Evolutionary conservation across 1,139 yeast species (phyloP).

Genomic region (Pichia norvegensis): DNA sequence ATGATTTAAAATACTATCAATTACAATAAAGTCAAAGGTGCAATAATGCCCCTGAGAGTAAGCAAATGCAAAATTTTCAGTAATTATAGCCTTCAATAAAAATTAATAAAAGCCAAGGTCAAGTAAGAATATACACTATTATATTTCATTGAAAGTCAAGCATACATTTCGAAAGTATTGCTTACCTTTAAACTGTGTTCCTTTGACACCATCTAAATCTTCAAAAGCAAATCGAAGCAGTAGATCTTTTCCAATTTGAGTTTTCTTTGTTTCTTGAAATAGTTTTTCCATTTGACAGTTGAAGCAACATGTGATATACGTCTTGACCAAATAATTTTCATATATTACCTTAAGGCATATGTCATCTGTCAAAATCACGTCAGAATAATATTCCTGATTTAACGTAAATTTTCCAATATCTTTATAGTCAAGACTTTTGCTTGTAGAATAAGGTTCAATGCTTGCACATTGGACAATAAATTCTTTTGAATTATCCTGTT

Average conservation of each 20-base stretch:
- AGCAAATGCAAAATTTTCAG: no score
- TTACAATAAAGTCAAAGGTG: no score
- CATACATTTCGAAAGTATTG: not conserved
- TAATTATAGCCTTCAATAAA: no score
- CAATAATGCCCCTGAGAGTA: no score
- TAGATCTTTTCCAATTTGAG: no score
- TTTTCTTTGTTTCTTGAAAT: not conserved
- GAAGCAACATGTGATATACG: constrained; percentile 6
- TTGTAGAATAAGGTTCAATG: not conserved
- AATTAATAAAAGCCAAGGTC: no score
- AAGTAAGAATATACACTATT: not conserved
- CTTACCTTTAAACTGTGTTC: constrained; percentile 10
- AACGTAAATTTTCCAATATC: not conserved
- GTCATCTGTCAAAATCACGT: constrained; percentile 1
- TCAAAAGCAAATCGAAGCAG: not conserved
- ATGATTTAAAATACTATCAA: no score
- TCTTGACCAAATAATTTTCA: not conserved
- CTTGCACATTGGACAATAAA: not conserved
- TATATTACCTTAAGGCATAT: constrained; percentile 5
- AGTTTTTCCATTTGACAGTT: constrained; percentile 6
- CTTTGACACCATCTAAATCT: constrained; percentile 10
- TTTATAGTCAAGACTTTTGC: not conserved
- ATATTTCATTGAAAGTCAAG: not conserved
- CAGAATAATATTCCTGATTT: not conserved
- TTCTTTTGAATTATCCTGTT: not conserved